These are phyloP conservation scores for Lachancea lanzarotensis DNA, from an alignment of 805 yeast genomes.

Conservation along the genomic window DNA sequence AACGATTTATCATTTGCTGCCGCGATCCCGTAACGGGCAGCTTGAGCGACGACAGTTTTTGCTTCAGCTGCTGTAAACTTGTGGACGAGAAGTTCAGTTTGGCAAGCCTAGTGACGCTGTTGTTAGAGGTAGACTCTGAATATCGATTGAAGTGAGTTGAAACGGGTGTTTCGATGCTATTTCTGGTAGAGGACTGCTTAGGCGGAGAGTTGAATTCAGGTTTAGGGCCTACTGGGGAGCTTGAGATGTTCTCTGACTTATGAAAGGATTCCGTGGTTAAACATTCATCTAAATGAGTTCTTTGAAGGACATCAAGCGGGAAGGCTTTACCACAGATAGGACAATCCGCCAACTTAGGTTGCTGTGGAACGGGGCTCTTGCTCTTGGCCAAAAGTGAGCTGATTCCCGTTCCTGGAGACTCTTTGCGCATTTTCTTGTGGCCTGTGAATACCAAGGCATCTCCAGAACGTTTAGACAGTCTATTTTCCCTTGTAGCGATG, in stretches of 20 bases:
- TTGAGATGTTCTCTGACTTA: background rate
- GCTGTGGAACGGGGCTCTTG: constrained; percentile 12
- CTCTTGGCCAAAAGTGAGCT: constrained; percentile 5
- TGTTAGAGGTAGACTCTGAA: constrained; percentile 28
- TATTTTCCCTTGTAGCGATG: constrained; percentile 23
- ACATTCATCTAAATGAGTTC: constrained; percentile 58
- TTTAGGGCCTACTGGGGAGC: background rate
- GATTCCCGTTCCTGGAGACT: constrained; percentile 1
- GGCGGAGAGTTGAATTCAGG: background rate
- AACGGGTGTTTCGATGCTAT: no score
- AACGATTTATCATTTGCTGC: constrained; percentile 57
- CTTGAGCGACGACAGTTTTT: constrained; percentile 47
- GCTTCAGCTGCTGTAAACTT: constrained; percentile 53
- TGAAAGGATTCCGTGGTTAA: constrained; percentile 27
- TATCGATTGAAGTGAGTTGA: constrained; percentile 55
- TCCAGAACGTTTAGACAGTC: constrained; percentile 11
- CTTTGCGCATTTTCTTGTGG: constrained; percentile 3
- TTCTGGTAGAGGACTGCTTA: background rate
- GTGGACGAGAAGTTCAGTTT: constrained; percentile 59
- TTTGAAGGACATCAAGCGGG: constrained; percentile 50
- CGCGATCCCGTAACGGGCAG: constrained; percentile 61
- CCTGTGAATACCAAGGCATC: background rate
- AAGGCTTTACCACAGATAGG: constrained; percentile 58
- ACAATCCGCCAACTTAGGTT: constrained; percentile 41
- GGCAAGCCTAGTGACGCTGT: constrained; percentile 41